Conservation (phyloP, 352 stramenopile species). For the Phytophthora pinifolia region DNA sequence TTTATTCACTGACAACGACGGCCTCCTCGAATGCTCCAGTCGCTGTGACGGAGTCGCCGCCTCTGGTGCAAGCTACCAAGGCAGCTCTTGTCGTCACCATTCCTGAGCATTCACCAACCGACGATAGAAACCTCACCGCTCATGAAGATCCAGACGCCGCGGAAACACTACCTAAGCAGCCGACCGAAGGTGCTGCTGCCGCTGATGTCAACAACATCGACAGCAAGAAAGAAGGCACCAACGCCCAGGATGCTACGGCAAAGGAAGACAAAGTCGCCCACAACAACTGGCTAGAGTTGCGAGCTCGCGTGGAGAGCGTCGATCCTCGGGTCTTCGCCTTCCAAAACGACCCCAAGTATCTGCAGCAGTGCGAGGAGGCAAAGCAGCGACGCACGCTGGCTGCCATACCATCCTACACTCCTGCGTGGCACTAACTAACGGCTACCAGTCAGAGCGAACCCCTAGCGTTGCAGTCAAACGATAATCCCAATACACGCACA, state of each 20-base stretch:
- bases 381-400: constrained; percentile 25
- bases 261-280: constrained; percentile 8
- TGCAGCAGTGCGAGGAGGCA: constrained; percentile 22
- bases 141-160: background rate
- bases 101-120: too few species aligned
- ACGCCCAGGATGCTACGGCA: background rate
- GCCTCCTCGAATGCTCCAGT: too few species aligned
- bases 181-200: background rate
- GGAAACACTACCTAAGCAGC: background rate
- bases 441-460: background rate
- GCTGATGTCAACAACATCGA: constrained; percentile 1
- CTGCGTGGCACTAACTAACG: constrained; percentile 21
- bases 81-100: too few species aligned
- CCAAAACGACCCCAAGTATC: constrained; percentile 25
- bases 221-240: background rate
- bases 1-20: too few species aligned
- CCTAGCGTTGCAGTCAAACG: too few species aligned
- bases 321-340: constrained; percentile 27
- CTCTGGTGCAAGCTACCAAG: too few species aligned
- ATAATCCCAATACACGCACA: too few species aligned
- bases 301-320: constrained; percentile 25
- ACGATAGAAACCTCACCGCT: too few species aligned
- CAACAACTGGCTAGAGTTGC: constrained; percentile 22
- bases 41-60: too few species aligned
- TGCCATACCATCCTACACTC: constrained; percentile 9